A percentile compares a stretch with the other conserved stretches of the same genome.
Conservation (phyloP, 306 rosid species). For the Trifolium fragiferum region DNA sequence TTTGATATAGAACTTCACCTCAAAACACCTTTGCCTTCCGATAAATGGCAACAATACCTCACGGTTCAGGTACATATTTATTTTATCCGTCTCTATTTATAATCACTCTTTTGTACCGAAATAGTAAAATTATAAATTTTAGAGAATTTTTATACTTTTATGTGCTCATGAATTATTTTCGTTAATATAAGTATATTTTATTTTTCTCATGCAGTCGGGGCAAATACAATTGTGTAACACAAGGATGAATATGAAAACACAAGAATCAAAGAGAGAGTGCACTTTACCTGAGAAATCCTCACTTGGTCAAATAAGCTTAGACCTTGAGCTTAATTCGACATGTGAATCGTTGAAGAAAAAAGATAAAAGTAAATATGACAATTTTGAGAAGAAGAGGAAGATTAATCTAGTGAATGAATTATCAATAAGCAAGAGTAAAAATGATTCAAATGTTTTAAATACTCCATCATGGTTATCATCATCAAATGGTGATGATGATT, state of each 20-base stretch:
- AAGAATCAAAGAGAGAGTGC: constrained; percentile 54
- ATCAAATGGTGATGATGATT: constrained; percentile 45
- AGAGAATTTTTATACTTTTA: background rate
- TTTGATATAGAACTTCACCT: constrained; percentile 74
- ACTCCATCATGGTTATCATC: constrained; percentile 63
- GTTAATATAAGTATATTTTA: background rate
- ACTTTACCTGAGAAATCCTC: constrained; percentile 49
- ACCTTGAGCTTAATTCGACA: constrained; percentile 83
- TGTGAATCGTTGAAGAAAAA: constrained; percentile 55
- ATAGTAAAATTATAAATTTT: background rate
- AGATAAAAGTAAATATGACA: constrained; percentile 19
- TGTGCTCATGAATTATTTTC: constrained; percentile 2
- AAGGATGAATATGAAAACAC: constrained; percentile 62
- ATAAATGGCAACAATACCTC: constrained; percentile 74
- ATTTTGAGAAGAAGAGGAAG: constrained; percentile 33
- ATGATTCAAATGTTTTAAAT: constrained; percentile 26
- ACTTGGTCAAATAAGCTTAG: constrained; percentile 59
- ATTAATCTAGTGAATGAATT: constrained; percentile 11
- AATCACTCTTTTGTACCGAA: background rate
- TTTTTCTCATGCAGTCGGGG: constrained; percentile 66
- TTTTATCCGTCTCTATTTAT: background rate
- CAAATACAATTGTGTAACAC: constrained; percentile 73
- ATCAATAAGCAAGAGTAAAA: background rate
- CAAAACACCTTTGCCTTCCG: constrained; percentile 81
- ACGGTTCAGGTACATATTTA: constrained; percentile 66